Base-by-base conservation (phyloP, 2,329 filamentous ascomycete species). In the Calycina herbarum region DNA sequence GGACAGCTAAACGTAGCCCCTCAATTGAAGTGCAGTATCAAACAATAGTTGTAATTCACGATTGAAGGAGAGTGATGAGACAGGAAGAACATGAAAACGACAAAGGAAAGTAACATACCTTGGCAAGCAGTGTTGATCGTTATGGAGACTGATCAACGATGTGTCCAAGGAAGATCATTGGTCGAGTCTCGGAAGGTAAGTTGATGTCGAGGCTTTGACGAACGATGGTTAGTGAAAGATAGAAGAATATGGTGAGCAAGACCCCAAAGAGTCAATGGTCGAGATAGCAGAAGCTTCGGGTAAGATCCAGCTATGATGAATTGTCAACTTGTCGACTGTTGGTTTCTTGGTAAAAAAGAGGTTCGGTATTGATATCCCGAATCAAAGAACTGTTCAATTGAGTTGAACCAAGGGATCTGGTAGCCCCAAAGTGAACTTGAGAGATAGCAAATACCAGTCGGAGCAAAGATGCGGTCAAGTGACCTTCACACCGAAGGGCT, bases 401-500 rank as follows among this genome's bases (percentile, higher is more conserved):
- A 54, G 20, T 54, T 54, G 20, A 54, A 54, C 48, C 20, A 54
- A 54, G 48, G 20, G 48, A 24, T 24, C 48, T 24, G 11, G 20
- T 13, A 54, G 15, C 11, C 48, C 20, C 20, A 54, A 5, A 27
- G 20, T 27, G 24, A 13, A 27, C 48, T 54, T 54, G 48, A 54
- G 48, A 54, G 48, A 27, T 54, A 54, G 48, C 20, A 54, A 54
- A 54, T 54, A 54, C 48, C 48, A 11, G 24, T 54, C 10, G 48
- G 48, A 54, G 48, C 48, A 27, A 24, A 13, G 48, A 24, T 54
- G 48, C 24, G 11, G 24, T 54, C n/a, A 54, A 24, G 20, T 54
- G 10, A 54, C 48, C 48, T 54, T 54, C 24, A 24, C 20, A 29
- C 48, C 48, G 24, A 24, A 54, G 20, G 17, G 48, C 20, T 54